Conservation (phyloP, 2,329 filamentous ascomycete genomes). For the Trichocomaceae sp. region DNA sequence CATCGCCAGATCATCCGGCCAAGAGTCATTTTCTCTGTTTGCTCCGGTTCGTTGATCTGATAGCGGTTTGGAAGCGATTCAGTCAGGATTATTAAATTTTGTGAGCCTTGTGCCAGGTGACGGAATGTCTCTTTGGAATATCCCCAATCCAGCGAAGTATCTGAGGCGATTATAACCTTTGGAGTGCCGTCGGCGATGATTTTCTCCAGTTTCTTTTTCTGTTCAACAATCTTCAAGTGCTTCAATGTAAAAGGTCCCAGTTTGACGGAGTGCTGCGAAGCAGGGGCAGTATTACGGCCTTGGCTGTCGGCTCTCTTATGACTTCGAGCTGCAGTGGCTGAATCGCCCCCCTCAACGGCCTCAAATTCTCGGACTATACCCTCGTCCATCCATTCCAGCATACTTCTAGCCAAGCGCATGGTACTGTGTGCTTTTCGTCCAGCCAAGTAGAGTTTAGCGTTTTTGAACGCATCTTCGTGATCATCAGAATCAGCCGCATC, state of each 20-base stretch:
- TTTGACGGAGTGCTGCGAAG: conserved; percentile 31
- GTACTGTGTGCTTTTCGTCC: conserved; percentile 81
- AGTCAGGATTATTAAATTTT: conserved; percentile 81
- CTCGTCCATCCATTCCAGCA: conserved; percentile 99
- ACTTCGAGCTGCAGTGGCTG: conserved; percentile 23
- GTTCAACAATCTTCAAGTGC: conserved; percentile 74
- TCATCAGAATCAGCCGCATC: conserved; percentile 52
- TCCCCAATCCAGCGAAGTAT: conserved; percentile 87
- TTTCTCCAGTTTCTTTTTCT: conserved; percentile 70
- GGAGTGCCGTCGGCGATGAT: conserved; percentile 51
- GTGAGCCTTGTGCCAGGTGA: conserved; percentile 65
- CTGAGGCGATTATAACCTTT: conserved; percentile 81
- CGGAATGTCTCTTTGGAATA: conserved; percentile 78
- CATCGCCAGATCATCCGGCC: conserved; percentile 72
- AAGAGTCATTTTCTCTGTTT: conserved; percentile 49
- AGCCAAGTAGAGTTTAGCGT: conserved; percentile 66
- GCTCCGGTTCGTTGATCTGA: conserved; percentile 18
- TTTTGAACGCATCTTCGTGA: conserved; percentile 45
- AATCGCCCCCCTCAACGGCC: conserved; percentile 43
- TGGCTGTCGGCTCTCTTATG: conserved; percentile 39
- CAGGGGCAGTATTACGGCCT: conserved; percentile 19
- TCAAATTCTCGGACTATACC: conserved; percentile 89
- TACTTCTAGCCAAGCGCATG: conserved; percentile 83
- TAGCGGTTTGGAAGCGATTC: conserved; percentile 50
- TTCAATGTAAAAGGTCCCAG: conserved; percentile 82